A percentile compares a stretch with the other conserved stretches of the same genome.
phyloP scores from a whole-genome alignment of 148 eudicot species.

The Gaultheria prostrata region DNA sequence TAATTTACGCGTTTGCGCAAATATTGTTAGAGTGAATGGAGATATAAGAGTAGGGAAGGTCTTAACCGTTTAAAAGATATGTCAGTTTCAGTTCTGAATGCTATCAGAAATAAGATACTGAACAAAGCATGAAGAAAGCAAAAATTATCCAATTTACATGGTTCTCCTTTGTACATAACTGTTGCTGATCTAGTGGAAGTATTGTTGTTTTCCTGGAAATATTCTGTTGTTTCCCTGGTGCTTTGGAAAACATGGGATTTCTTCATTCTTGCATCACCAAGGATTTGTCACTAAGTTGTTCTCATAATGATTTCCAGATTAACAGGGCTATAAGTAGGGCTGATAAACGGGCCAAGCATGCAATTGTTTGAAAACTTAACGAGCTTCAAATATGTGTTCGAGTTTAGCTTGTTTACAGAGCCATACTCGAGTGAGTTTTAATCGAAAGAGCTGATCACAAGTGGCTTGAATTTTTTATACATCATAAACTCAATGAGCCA shows the following conservation, averaged over 20 bases:
- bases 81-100: not conserved
- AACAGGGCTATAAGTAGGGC: not conserved
- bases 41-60: not conserved
- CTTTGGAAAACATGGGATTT: not conserved
- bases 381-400: not conserved
- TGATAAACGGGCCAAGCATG: not conserved
- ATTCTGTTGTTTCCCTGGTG: too few relatives aligned
- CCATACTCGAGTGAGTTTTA: not conserved
- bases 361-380: too few relatives aligned
- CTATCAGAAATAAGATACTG: not conserved
- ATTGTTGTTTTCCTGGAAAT: not conserved
- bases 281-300: not conserved
- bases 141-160: not conserved
- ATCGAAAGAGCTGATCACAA: not conserved
- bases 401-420: not conserved
- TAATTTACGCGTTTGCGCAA: not conserved
- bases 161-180: not conserved
- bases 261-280: not conserved
- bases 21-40: not conserved
- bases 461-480: not conserved
- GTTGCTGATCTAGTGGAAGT: not conserved
- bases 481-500: not conserved
- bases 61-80: not conserved
- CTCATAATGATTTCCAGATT: not conserved
- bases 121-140: not conserved